Evolutionary conservation across 768 basidiomycete species (phyloP), one percentile per base, ranked within the genome.

Genomic region (Xerocomellus chrysenteron): DNA sequence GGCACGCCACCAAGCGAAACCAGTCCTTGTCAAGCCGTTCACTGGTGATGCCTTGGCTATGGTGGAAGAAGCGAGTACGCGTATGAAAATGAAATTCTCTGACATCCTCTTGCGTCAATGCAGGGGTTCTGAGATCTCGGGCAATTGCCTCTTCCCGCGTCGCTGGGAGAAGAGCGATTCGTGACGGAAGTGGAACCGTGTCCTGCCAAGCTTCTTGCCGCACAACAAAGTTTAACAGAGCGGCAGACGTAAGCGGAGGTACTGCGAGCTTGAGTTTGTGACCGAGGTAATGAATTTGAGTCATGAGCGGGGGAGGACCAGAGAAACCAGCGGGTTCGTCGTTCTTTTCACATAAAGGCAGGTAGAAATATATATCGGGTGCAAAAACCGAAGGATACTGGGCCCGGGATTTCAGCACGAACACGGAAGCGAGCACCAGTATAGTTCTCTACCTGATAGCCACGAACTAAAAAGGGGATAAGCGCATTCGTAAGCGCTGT

Each of bases 21-120:
- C 81, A 83, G 52, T 81, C 80, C 44, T 64, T 64, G 60, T 83
- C 82, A 56, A 77, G 74, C 21, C 57, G 60, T 37, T 57, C 54
- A 39, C 78, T 76, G 30, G 52, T 9, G 11, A 39, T 37, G n/a
- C 59, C 65, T 11, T 55, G 61, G 17, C 44, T 12, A 33, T 59
- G 59, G 11, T 63, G 61, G 35, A 71, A 67, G 45, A 68, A 66
- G 47, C 56, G 66, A 26, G 75, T 75, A 4, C 78, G 78, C 39
- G 70, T 74, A 21, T 60, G 57, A 37, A 54, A 62, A 51, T 75
- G 73, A 54, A 79, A 80, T 41, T 76, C 71, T 3, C 60, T 41
- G 39, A 80, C 63, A 54, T 81, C 81, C 47, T 76, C 74, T 16
- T 74, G 66, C 13, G 67, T 72, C 9, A 63, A 54, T 0, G 74